These are phyloP conservation scores for Leccinum disarticulatum DNA, from an alignment of 768 basidiomycete species.

Conservation along the genomic window DNA sequence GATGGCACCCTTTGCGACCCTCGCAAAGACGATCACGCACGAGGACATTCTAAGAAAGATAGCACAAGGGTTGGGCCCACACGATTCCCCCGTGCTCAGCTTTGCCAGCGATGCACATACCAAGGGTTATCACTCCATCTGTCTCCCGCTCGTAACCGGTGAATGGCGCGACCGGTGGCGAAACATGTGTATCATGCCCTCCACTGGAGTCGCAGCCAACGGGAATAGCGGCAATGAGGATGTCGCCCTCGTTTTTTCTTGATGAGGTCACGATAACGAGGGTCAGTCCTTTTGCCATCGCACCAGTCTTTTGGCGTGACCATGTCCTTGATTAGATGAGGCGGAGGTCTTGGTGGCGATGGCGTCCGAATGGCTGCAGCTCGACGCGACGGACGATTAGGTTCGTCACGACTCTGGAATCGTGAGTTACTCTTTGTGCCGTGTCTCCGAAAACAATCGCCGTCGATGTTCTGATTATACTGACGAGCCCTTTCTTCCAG, in stretches of 20 bases:
- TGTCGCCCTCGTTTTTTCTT: slow-evolving; percentile 66
- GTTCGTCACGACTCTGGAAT: slow-evolving; percentile 95
- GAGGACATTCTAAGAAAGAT: slow-evolving; percentile 42
- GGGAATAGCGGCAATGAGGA: slow-evolving; percentile 29
- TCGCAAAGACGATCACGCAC: slow-evolving; percentile 28
- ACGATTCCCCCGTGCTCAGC: slow-evolving; percentile 50
- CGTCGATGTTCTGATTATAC: slow-evolving; percentile 3
- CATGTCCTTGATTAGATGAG: slow-evolving; percentile 53
- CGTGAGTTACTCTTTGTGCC: slow-evolving; percentile 50
- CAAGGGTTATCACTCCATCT: slow-evolving; percentile 74
- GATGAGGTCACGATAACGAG: slow-evolving; percentile 89
- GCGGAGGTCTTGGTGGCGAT: slow-evolving; percentile 70
- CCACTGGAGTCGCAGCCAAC: slow-evolving; percentile 31
- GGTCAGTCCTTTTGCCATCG: slow-evolving; percentile 38
- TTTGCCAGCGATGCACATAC: slow-evolving; percentile 50
- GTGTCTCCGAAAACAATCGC: too few species aligned
- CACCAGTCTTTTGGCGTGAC: slow-evolving; percentile 8
- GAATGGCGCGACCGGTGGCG: slow-evolving; percentile 89
- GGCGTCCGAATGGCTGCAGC: slow-evolving; percentile 92
- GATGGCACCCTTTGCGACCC: slow-evolving; percentile 30
- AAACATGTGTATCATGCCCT: slow-evolving; percentile 77
- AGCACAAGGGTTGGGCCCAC: slow-evolving; percentile 20
- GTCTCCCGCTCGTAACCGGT: slow-evolving; percentile 82
- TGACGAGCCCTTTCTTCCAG: slow-evolving; percentile 41
- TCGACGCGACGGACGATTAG: slow-evolving; percentile 91